Evolutionary conservation across 202 grass and related monocot species (phyloP), one percentile per base, ranked within the genome.

Genomic region (Musa balbisiana): DNA sequence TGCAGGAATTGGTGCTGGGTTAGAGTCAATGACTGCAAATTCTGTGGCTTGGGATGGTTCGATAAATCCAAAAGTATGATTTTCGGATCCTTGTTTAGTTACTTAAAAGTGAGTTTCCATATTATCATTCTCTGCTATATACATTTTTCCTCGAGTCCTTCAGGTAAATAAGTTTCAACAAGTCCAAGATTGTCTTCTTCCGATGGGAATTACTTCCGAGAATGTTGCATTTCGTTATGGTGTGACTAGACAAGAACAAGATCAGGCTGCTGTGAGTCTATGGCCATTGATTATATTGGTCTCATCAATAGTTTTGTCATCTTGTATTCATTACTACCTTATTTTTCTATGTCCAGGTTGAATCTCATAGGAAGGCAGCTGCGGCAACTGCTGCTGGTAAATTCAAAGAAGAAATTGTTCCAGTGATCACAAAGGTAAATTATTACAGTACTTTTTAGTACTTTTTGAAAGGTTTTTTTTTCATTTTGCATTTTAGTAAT

Each of bases 171-270:
- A 76, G 52, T 62, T 88, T 49, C 83, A 97, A 74, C 90, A 92
- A 78, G 90, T 90, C 78, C 93, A 97, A 59, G 90, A 93, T 79
- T 93, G 93, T 80, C 90, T 97, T 78, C 81, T 97, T 77, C 90
- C 93, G 11, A 97, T 97, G 93, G 93, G 88, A 87, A 85, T 93
- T 70, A 93, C 93, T 9, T 97, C 93, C 49, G 90, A 97, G 84
- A 97, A 97, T 91, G 93, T 97, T 76, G 93, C 93, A 27, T 59
- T 87, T 27, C 76, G 83, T 65, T 97, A 82, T 52, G 90, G 90
- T 77, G 88, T 97, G 51, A 91, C 90, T 70, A 90, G 90, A 81
- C 69, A 92, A 54, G 90, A 92, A 73, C 93, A 97, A 85, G 93
- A 97, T 82, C 73, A 87, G 73, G 90, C 90, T 60, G 93, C 92